Evolutionary conservation across 768 basidiomycete species (phyloP), one percentile per base, ranked within the genome.

Genomic region (Artomyces pyxidatus): DNA sequence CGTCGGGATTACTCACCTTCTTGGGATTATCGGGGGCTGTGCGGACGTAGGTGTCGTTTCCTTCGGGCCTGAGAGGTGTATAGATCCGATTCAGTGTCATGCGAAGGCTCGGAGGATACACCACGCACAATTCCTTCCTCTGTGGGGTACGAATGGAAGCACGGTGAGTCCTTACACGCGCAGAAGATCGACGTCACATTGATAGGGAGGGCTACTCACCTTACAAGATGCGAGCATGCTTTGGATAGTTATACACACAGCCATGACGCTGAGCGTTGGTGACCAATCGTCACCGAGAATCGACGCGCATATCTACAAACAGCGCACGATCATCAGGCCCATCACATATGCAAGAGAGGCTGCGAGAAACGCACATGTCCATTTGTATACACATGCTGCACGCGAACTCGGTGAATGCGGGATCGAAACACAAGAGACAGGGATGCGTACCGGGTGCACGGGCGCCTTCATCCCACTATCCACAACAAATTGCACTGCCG

Each of bases 171-270:
- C 37, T 32, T 32, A 47, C n/a, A 32, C 25, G 41, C 42, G 10
- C 30, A 37, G 38, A 37, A 47, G 25, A n/a, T n/a, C n/a, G n/a
- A n/a, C n/a, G n/a, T n/a, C n/a, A n/a, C n/a, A n/a, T n/a, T 25
- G 29, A 25, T 25, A 12, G 14, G 37, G 14, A 39, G 30, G n/a
- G 40, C 50, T 55, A 47, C 66, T 17, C 32, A 86, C 89, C 81
- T 88, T 93, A 78, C 87, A 90, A 6, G 86, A 89, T 21, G 88
- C 91, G 49, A 94, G 74, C 91, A 94, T 94, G 59, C 86, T 88
- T 68, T 93, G 91, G 41, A 94, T 66, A 3, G 90, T 92, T 16
- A 91, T 77, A 59, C 88, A 91, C 37, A 92, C 80, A 2, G 87
- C 77, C 23, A 83, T 72, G 19, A 88, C 88, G 52, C 84, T 88